Percentiles rank a stretch among this genome's conserved stretches.
Conservation (phyloP, 73 alveolate genomes). For the Blepharisma stoltei region DNA sequence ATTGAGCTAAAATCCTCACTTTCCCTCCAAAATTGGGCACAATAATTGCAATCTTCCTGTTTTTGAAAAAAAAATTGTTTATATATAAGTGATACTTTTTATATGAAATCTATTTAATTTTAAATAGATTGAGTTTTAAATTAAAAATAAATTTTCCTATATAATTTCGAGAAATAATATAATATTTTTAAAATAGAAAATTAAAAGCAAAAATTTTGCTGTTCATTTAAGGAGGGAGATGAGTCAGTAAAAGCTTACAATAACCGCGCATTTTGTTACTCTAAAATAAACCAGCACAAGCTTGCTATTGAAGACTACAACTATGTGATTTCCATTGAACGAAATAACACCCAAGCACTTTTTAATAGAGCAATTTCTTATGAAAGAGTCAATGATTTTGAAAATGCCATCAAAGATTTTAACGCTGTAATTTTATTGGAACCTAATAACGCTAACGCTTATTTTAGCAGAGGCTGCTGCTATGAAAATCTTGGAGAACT, state of each 20-base stretch:
- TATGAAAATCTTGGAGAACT: slow-evolving; percentile 54
- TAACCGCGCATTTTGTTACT: slow-evolving; percentile 91
- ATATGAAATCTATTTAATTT: no score
- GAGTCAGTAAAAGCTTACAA: slow-evolving; percentile 76
- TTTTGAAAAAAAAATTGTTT: no score
- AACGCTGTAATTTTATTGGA: slow-evolving; percentile 81
- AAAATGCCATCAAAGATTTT: slow-evolving; percentile 90
- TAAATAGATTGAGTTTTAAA: no score
- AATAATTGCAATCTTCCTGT: no score
- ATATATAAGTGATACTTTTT: no score
- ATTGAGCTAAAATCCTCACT: slow-evolving; percentile 12
- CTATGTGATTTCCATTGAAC: slow-evolving; percentile 65
- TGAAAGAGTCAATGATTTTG: slow-evolving; percentile 60
- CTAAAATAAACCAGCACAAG: slow-evolving; percentile 82
- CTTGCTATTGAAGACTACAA: slow-evolving; percentile 91
- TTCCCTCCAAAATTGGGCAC: no score
- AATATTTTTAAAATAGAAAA: no score
- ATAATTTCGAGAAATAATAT: no score
- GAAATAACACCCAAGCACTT: slow-evolving; percentile 85
- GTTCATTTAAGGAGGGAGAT: slow-evolving; percentile 54
- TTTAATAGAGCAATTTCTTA: slow-evolving; percentile 93
- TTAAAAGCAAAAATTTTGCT: no score
- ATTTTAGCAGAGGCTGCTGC: slow-evolving; percentile 97
- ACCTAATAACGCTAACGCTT: slow-evolving; percentile 95
- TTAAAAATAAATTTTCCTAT: no score